phyloP scores from a whole-genome alignment of 257 asterid genomes.

The Catharanthus roseus region DNA sequence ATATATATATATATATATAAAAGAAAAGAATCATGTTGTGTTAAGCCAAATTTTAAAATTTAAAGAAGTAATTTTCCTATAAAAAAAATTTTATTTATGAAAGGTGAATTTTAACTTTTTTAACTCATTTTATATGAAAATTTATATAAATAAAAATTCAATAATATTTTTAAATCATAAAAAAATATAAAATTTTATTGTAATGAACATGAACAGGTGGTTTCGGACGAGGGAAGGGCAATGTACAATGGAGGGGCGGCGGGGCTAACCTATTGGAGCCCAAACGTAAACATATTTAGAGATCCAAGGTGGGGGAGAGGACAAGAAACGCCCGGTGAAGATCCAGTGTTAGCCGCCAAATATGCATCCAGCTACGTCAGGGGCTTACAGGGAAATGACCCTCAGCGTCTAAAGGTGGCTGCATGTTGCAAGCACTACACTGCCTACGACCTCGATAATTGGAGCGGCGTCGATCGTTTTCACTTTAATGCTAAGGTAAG shows the following conservation, averaged over 20 bases:
- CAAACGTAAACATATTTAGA: conserved; percentile 75
- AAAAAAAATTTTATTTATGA: too few relatives aligned
- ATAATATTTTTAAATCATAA: too few relatives aligned
- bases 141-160: too few relatives aligned
- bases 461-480: conserved; percentile 76
- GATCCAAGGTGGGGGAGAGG: conserved; percentile 97
- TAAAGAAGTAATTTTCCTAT: too few relatives aligned
- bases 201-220: conserved; percentile 38
- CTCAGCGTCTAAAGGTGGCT: conserved; percentile 70
- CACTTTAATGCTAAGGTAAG: conserved; percentile 77
- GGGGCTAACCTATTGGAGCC: conserved; percentile 90
- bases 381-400: conserved; percentile 66
- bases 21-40: too few relatives aligned
- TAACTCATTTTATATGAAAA: too few relatives aligned
- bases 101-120: too few relatives aligned
- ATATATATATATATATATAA: too few relatives aligned
- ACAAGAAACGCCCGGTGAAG: conserved; percentile 93
- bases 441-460: conserved; percentile 81
- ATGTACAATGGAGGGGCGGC: conserved; percentile 80
- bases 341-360: conserved; percentile 57
- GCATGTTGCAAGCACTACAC: conserved; percentile 91
- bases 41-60: too few relatives aligned
- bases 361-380: conserved; percentile 68
- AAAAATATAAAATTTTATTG: too few relatives aligned
- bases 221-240: conserved; percentile 83